These are phyloP conservation scores for Bipolaris oryzae DNA, from an alignment of 2,329 filamentous ascomycete genomes.

Conservation along the genomic window DNA sequence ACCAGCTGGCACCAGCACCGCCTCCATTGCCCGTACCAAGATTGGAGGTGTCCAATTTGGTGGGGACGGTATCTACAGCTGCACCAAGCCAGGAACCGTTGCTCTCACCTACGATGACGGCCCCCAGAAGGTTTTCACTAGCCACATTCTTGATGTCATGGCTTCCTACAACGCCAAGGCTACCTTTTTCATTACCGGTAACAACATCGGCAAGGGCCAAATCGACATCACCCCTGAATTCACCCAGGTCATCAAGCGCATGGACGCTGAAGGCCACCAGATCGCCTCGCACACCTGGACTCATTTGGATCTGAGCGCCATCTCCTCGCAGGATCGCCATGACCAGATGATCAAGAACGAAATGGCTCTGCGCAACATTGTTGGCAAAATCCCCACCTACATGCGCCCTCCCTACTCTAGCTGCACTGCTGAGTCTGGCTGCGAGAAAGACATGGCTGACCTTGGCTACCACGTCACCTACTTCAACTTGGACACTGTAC, in stretches of 20 bases:
- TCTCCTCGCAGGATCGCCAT: conserved; percentile 52
- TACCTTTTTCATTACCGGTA: conserved; percentile 70
- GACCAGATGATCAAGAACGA: conserved; percentile 61
- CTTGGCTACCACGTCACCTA: conserved; percentile 67
- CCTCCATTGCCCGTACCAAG: conserved; percentile 58
- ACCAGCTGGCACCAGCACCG: conserved; percentile 62
- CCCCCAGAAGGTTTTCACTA: conserved; percentile 64
- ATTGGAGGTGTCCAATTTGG: conserved; percentile 63
- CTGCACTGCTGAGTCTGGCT: conserved; percentile 48
- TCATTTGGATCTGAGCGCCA: conserved; percentile 56
- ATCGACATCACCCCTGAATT: conserved; percentile 60
- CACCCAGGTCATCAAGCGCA: conserved; percentile 61
- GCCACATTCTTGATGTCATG: conserved; percentile 66
- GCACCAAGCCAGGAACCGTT: conserved; percentile 60
- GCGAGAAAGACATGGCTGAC: conserved; percentile 48
- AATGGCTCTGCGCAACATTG: conserved; percentile 61
- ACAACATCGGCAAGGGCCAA: conserved; percentile 61
- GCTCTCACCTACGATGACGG: conserved; percentile 73
- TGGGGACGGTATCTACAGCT: conserved; percentile 62
- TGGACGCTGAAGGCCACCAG: conserved; percentile 63
- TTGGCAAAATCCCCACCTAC: conserved; percentile 63
- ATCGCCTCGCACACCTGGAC: conserved; percentile 65
- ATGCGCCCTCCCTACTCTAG: conserved; percentile 58
- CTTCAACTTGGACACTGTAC: conserved; percentile 62
- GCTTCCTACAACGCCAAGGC: conserved; percentile 65